phyloP scores from a whole-genome alignment of 148 eudicot genomes.

The Simmondsia chinensis region DNA sequence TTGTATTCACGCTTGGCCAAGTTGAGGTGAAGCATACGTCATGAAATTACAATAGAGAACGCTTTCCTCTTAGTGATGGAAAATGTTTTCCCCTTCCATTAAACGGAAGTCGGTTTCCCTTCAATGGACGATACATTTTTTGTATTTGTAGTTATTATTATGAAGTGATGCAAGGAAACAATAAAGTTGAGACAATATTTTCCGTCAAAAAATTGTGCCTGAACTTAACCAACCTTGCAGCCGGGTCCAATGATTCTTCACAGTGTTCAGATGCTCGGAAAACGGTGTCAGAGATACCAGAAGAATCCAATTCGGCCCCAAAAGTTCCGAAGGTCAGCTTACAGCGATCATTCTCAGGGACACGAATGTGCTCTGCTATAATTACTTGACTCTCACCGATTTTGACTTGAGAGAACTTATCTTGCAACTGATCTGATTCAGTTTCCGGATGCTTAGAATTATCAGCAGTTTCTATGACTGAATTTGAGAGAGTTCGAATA shows the following conservation, averaged over 20 bases:
- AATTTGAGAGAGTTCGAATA: constrained; percentile 57
- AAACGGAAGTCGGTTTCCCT: too few relatives aligned
- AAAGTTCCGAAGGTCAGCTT: constrained; percentile 79
- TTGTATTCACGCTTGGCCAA: too few relatives aligned
- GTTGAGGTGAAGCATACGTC: too few relatives aligned
- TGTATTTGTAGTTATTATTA: too few relatives aligned
- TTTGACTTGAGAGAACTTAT: constrained; percentile 32
- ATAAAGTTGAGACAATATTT: too few relatives aligned
- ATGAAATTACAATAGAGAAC: too few relatives aligned
- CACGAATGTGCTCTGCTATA: constrained; percentile 85
- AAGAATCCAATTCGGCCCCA: constrained; percentile 37
- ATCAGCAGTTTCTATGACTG: constrained; percentile 31
- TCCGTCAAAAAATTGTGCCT: neutral
- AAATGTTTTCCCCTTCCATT: too few relatives aligned
- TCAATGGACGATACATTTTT: too few relatives aligned
- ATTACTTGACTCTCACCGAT: constrained; percentile 55
- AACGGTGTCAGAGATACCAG: constrained; percentile 21
- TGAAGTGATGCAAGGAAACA: too few relatives aligned
- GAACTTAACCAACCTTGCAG: constrained; percentile 41
- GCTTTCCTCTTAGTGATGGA: too few relatives aligned
- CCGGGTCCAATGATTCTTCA: constrained; percentile 26
- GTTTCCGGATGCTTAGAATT: constrained; percentile 22
- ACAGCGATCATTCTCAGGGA: constrained; percentile 63
- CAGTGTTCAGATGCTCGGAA: constrained; percentile 24
- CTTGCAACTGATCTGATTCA: constrained; percentile 42